Base-by-base conservation (phyloP, 805 yeast species). In the Alloascoidea hylecoeti region DNA sequence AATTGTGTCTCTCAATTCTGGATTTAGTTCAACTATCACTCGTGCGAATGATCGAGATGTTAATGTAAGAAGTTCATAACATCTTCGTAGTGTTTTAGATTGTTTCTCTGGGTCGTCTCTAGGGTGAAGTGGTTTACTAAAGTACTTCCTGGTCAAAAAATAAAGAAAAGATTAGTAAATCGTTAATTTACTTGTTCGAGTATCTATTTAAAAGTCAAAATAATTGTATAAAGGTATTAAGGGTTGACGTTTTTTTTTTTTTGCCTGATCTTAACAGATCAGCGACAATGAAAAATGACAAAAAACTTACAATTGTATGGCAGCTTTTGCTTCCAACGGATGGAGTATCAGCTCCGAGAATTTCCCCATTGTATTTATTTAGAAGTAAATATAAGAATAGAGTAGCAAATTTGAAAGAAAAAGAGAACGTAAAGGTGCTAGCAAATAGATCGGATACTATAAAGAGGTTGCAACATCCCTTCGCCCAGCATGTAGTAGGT, bases 1-100 rank as follows among this genome's bases (percentile, higher is more conserved):
- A 13, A 84, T 70, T 1, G 80, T 82, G 45, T 75, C 75, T 46
- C 95, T 72, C 45, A 92, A 63, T 50, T 86, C 95, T 0, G 96
- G 96, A 53, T 85, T 79, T 42, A 92, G 68, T 55, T 92, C 95
- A 64, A 71, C 69, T 50, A 89, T 89, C 16, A 92, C 98, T 0
- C 94, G 84, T n/a, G 80, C 86, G 55, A 92, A 92, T 3, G 96
- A 85, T 45, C 98, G 72, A 13, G 96, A 88, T 0, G 97, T 81
- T 41, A 59, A 41, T 19, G 63, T 59, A 42, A 92, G 63, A 42
- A 85, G 62, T 42, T 71, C 66, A 53, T 76, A 84, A 55, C 96
- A 85, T 56, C 70, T 62, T 42, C 54, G 58, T 46, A 79, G 60
- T 14, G 68, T 58, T n/a, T 60, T 58, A 0, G 70, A 41, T 39